Evolutionary conservation across 495 filamentous ascomycete genomes (phyloP).

Genomic region (Aspergillus avenaceus): DNA sequence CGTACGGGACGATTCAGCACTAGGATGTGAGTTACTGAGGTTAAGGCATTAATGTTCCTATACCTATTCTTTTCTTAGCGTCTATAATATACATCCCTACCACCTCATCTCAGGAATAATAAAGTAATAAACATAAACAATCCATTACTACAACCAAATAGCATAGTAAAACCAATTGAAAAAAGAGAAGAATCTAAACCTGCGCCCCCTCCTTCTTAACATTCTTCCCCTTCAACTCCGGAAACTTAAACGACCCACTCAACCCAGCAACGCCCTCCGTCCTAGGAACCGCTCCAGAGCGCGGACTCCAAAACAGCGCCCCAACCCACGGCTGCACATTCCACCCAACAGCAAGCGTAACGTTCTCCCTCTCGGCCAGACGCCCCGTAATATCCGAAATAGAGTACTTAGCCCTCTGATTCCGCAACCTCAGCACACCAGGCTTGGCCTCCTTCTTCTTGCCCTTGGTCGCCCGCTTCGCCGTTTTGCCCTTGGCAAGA

Average conservation of each 20-base stretch:
- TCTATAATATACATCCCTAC: too few relatives aligned
- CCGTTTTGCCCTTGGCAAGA: constrained; percentile 8
- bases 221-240: constrained; percentile 57
- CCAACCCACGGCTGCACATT: constrained; percentile 99
- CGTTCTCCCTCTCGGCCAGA: constrained; percentile 65
- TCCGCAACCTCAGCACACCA: constrained; percentile 68
- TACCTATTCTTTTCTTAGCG: too few relatives aligned
- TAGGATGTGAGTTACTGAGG: not conserved
- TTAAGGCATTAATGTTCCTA: not conserved
- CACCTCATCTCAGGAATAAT: too few relatives aligned
- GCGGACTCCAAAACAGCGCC: constrained; percentile 68
- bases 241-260: constrained; percentile 69
- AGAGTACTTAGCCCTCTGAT: constrained; percentile 87
- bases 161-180: not conserved
- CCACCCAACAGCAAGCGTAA: constrained; percentile 77
- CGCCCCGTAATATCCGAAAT: constrained; percentile 80
- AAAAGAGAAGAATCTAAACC: not conserved
- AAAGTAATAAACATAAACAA: too few relatives aligned
- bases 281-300: constrained; percentile 49
- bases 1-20: constrained; percentile 47
- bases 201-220: constrained; percentile 3
- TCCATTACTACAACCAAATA: not conserved
- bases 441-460: constrained; percentile 19
- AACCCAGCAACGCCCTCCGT: constrained; percentile 60
- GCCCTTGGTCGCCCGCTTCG: constrained; percentile 19